These are phyloP conservation scores for Trichoderma simmonsii DNA, from an alignment of 2,329 filamentous ascomycete species.

Conservation along the genomic window DNA sequence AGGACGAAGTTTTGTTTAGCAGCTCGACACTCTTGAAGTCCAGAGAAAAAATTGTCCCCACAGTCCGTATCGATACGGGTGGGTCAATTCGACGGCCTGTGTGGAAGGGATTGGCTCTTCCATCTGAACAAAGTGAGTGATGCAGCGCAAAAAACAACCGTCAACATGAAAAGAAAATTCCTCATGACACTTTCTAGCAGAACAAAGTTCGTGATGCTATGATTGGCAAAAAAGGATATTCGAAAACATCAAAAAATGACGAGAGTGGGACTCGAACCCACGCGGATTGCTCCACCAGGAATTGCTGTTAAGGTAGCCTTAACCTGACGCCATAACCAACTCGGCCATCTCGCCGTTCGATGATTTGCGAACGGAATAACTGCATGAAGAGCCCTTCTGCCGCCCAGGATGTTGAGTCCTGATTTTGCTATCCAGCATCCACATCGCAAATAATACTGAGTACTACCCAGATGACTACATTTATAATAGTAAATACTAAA, in stretches of 20 bases:
- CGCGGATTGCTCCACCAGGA: slow-evolving; percentile 23
- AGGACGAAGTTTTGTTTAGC: slow-evolving; percentile 1
- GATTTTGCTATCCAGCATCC: background rate
- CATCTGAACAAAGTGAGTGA: background rate
- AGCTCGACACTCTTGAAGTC: background rate
- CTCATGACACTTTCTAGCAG: background rate
- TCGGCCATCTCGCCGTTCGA: slow-evolving; percentile 20
- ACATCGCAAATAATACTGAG: no score
- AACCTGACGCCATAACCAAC: slow-evolving; percentile 22
- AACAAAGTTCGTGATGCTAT: background rate
- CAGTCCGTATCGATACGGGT: slow-evolving; percentile 1
- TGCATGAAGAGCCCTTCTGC: background rate
- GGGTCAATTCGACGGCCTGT: background rate
- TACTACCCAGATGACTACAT: no score
- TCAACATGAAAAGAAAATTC: no score
- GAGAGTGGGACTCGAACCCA: slow-evolving; percentile 23
- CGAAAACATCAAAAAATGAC: slow-evolving; percentile 18
- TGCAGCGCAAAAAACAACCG: background rate
- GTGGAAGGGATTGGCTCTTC: background rate
- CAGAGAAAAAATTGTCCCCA: slow-evolving; percentile 16
- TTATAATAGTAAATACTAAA: no score
- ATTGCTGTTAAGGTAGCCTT: slow-evolving; percentile 22
- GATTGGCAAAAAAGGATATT: background rate
- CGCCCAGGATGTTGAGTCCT: background rate
- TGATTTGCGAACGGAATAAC: background rate